Conservation (phyloP, 306 rosid species). For the Inga laurina region DNA sequence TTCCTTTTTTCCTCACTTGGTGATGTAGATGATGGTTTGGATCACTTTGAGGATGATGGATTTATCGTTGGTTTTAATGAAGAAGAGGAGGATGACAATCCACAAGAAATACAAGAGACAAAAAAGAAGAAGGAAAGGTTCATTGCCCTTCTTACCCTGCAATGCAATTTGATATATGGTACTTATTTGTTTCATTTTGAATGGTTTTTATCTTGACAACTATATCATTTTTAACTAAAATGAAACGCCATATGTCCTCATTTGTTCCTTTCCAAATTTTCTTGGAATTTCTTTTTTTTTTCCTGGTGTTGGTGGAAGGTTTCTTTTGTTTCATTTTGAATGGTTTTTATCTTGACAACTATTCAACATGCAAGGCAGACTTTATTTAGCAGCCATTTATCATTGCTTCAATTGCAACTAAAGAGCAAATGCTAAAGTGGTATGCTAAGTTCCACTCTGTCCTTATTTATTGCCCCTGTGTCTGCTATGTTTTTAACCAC, state of each 20-base stretch:
- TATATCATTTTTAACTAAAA: too few species aligned
- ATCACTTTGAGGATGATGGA: slow-evolving; percentile 42
- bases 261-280: slow-evolving; percentile 15
- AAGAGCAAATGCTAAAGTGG: slow-evolving; percentile 89
- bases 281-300: not conserved
- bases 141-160: not conserved
- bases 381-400: slow-evolving; percentile 79
- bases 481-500: not conserved
- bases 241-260: too few species aligned
- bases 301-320: slow-evolving; percentile 8
- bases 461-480: not conserved
- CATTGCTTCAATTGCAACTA: slow-evolving; percentile 91
- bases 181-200: too few species aligned
- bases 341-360: slow-evolving; percentile 14
- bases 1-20: too few species aligned
- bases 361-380: slow-evolving; percentile 31
- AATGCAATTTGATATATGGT: not conserved
- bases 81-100: slow-evolving; percentile 29
- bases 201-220: too few species aligned
- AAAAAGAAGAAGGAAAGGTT: slow-evolving; percentile 35
- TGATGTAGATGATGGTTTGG: too few species aligned
- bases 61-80: slow-evolving; percentile 35
- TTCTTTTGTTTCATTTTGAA: slow-evolving; percentile 18
- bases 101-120: slow-evolving; percentile 22
- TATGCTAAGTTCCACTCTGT: slow-evolving; percentile 36